These are phyloP conservation scores for Neopestalotiopsis sp. DNA, from an alignment of 2,329 filamentous ascomycete genomes.

Conservation along the genomic window DNA sequence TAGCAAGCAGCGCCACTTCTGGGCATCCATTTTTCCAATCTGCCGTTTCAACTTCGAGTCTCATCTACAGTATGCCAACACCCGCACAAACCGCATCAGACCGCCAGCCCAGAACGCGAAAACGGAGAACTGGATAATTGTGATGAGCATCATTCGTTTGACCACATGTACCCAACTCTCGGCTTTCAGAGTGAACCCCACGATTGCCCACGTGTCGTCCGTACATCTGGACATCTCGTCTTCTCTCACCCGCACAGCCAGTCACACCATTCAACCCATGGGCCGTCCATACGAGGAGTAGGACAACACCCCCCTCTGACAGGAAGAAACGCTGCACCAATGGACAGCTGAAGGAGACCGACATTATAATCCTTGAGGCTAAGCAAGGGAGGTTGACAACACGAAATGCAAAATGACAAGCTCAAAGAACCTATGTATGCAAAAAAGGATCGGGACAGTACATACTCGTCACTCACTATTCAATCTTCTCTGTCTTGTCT, in stretches of 20 bases:
- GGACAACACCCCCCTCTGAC: neutral
- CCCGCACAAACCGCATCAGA: neutral
- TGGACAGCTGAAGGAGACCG: neutral
- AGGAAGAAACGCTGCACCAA: neutral
- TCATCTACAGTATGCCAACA: constrained; percentile 8
- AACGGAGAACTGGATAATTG: too few relatives aligned
- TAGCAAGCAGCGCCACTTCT: neutral
- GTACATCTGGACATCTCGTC: too few relatives aligned
- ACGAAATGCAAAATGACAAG: neutral
- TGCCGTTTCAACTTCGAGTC: constrained; percentile 13
- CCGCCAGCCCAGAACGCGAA: neutral
- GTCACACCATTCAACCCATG: too few relatives aligned
- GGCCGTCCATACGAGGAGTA: neutral
- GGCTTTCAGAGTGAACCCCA: too few relatives aligned
- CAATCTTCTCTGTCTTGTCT: neutral
- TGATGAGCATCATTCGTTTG: too few relatives aligned
- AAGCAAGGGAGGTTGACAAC: neutral
- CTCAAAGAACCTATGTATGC: neutral
- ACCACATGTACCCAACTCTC: too few relatives aligned
- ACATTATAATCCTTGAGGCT: neutral
- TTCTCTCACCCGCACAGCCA: too few relatives aligned
- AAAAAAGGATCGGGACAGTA: neutral
- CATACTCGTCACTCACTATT: neutral
- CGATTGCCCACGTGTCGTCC: too few relatives aligned
- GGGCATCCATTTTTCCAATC: constrained; percentile 2